Base-by-base conservation (phyloP, 2,329 filamentous ascomycete species). In the Cordyceps militaris region DNA sequence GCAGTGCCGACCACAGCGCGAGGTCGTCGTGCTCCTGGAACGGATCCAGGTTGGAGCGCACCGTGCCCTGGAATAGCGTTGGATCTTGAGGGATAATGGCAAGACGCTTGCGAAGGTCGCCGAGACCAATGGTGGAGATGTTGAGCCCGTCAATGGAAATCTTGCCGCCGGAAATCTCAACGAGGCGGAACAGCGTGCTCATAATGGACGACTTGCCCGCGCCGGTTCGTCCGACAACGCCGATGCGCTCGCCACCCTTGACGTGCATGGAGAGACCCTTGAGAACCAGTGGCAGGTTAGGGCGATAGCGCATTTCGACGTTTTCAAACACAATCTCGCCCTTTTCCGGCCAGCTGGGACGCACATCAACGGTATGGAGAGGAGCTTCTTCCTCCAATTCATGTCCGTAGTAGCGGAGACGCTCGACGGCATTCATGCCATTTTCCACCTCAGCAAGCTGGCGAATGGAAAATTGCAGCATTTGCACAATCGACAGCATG, bases 401-500 rank as follows among this genome's bases (percentile, higher is more conserved):
- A 1, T 84, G 90, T 56, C 90, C 92, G 69, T 97, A 97, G 75
- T 96, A 91, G 69, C 91, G 85, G 34, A 97, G 79, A 51, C 94
- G 87, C 73, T 97, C 93, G 0, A 95, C 94, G 0, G 92, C 87
- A 70, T 97, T 97, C 93, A 97, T 97, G 68, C 92, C 91, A 73
- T 97, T 97, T 72, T 97, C 93, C 9, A 97, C 91, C 71, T 97
- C 93, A 26, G 93, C 93, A 8, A 97, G 79, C 72, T 97, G 93
- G 19, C 94, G 84, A 19, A 97, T 90, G 0, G 91, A 93, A 71
- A 97, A 97, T 69, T 97, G 93, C 63, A 97, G 87, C 88, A 97
- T 91, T 71, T 95, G 90, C 19, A 96, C 91, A 66, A 97, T 96
- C 14, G 87, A 83, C 19, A 99, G 80, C 67, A 97, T 96, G 71